Percentiles rank a stretch among this genome's conserved stretches.
phyloP scores from a whole-genome alignment of 345 rosid species.

The Arabidopsis thaliana region DNA sequence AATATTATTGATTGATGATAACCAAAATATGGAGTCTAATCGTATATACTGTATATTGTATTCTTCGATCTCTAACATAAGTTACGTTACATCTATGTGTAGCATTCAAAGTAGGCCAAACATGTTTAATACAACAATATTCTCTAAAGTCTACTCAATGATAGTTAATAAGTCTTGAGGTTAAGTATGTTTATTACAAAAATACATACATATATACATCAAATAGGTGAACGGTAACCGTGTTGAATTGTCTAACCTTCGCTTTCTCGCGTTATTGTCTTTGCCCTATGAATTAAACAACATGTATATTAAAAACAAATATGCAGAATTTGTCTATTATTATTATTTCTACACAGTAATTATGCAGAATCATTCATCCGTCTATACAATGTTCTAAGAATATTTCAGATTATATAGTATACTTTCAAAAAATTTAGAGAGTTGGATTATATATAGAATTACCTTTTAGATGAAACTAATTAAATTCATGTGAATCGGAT shows the following conservation, averaged over 20 bases:
- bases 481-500: background rate
- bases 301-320: background rate
- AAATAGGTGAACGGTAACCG: slow-evolving; percentile 27
- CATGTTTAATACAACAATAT: slow-evolving; percentile 26
- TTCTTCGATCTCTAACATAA: slow-evolving; percentile 6
- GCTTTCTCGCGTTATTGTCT: slow-evolving; percentile 35
- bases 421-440: background rate
- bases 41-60: background rate
- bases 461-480: background rate
- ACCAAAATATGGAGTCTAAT: background rate
- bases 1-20: background rate
- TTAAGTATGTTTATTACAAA: slow-evolving; percentile 19
- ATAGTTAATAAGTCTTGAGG: slow-evolving; percentile 15
- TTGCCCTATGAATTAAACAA: slow-evolving; percentile 11
- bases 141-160: slow-evolving; percentile 25
- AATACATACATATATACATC: slow-evolving; percentile 19
- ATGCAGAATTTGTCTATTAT: background rate
- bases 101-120: slow-evolving; percentile 26
- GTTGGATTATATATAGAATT: background rate
- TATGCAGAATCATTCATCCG: background rate
- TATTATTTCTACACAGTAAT: background rate
- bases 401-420: background rate
- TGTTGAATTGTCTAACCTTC: slow-evolving; percentile 42
- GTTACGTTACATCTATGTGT: slow-evolving; percentile 5
- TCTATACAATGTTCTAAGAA: background rate